Conservation (phyloP, 192 early-diverging fungal genomes). For the Backusella mclennaniae region DNA sequence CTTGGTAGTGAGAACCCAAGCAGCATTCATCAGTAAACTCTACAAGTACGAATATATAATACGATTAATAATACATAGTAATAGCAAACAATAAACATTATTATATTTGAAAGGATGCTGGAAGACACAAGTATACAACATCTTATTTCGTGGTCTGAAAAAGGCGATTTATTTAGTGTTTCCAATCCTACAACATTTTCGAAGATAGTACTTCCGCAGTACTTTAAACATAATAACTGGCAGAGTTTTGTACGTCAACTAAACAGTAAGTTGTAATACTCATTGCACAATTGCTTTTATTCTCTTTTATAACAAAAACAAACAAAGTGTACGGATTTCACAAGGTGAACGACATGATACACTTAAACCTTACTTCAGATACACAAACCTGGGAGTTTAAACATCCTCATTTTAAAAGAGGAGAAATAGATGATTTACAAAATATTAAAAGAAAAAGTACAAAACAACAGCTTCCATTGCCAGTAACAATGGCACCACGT, state of each 20-base stretch:
- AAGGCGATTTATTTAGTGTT: slow-evolving; percentile 18
- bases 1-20: slow-evolving; percentile 11
- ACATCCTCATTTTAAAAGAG: slow-evolving; percentile 17
- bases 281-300: not conserved
- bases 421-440: not conserved
- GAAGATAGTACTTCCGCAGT: slow-evolving; percentile 17
- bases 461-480: not conserved
- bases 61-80: not conserved
- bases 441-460: slow-evolving; percentile 16
- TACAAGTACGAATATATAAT: slow-evolving; percentile 7
- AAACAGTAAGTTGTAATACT: slow-evolving; percentile 17
- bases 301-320: not conserved
- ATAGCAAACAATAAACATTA: not conserved
- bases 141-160: slow-evolving; percentile 24
- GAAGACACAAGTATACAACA: slow-evolving; percentile 12
- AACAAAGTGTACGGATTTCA: slow-evolving; percentile 25
- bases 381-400: slow-evolving; percentile 24
- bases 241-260: slow-evolving; percentile 27
- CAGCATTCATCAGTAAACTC: slow-evolving; percentile 10
- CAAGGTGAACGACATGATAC: slow-evolving; percentile 22
- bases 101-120: slow-evolving; percentile 14
- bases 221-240: slow-evolving; percentile 30
- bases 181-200: slow-evolving; percentile 17
- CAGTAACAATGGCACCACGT: not conserved
- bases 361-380: slow-evolving; percentile 5